Evolutionary conservation across 352 stramenopile species (phyloP), one percentile per base, ranked within the genome.

Genomic region (Pythium brachiatum): DNA sequence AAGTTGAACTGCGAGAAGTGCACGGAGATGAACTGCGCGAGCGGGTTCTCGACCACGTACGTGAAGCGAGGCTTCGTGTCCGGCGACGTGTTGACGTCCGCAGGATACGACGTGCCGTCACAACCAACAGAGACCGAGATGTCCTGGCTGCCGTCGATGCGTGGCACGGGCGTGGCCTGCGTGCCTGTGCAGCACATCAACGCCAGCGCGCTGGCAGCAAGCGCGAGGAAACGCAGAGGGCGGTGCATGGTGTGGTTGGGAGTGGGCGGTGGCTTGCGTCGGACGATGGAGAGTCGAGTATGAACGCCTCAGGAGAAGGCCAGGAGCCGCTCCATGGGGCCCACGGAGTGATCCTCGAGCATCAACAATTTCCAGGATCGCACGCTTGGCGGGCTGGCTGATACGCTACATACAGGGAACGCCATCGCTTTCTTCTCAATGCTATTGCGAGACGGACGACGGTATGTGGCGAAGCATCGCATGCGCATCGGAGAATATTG

Each of bases 1-100:
- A 93, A 63, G 38, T 88, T 80, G 56, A 91, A 86, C 27, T 75
- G 26, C 12, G 72, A 69, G 38, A 93, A 88, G 52, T 89, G 73
- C 39, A 93, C 43, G 11, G 78, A 66, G 44, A 89, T 66, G 56
- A 88, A 89, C 25, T 76, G 48, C 11, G 79, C 83, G 23, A 74
- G 21, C 9, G 73, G 57, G 32, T 85, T 77, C 25, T 69, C 68
- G 57, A 90, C 52, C 25, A 65, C 50, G 56, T 78, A 82, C 5
- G 69, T 67, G 60, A 69, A 84, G 15, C 53, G 52, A 8, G 68
- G 73, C 39, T 73, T 68, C 46, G 57, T 69, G 1, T 54, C 38
- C 64, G 27, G 18, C 66, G 41, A 16, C 13, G 21, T 13, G 23
- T 48, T 32, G 12, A 26, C 34, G 34, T 48, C 39, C 38, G 26